phyloP scores from a whole-genome alignment of 176 grass and related monocot genomes.

The Melocanna baccifera region DNA sequence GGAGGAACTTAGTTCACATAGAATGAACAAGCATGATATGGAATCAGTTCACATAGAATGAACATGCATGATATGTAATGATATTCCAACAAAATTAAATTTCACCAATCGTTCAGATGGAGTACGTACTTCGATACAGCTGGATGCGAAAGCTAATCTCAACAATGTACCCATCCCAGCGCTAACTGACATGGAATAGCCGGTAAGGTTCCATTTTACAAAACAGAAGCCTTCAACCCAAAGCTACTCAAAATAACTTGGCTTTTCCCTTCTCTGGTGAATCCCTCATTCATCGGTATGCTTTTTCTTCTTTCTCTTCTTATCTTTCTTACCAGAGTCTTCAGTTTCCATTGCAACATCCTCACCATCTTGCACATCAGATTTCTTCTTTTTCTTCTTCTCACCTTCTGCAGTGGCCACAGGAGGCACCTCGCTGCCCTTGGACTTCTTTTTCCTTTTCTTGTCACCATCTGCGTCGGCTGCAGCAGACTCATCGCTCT shows the following conservation, averaged over 20 bases:
- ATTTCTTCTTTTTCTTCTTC: slow-evolving; percentile 44
- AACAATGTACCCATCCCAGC: background rate
- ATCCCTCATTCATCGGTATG: slow-evolving; percentile 25
- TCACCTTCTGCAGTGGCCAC: slow-evolving; percentile 18
- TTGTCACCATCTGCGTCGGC: slow-evolving; percentile 33
- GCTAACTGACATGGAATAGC: background rate
- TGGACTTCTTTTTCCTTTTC: slow-evolving; percentile 56
- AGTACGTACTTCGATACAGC: background rate
- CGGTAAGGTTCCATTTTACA: slow-evolving; percentile 14
- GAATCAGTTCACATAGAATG: background rate
- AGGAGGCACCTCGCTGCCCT: slow-evolving; percentile 31
- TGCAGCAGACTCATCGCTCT: slow-evolving; percentile 22
- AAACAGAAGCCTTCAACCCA: background rate
- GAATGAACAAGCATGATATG: background rate
- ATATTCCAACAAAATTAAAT: background rate
- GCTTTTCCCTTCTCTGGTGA: background rate
- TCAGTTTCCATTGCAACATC: slow-evolving; percentile 31
- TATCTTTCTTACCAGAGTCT: slow-evolving; percentile 32
- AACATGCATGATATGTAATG: background rate
- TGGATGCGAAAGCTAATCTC: background rate
- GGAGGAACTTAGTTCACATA: background rate
- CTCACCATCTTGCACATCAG: slow-evolving; percentile 1
- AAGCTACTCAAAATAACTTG: background rate
- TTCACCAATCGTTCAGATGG: background rate
- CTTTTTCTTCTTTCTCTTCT: slow-evolving; percentile 49